Percentiles rank a stretch among this genome's conserved stretches.
phyloP scores from a whole-genome alignment of 140 eudicot species.

The Artemisia princeps region DNA sequence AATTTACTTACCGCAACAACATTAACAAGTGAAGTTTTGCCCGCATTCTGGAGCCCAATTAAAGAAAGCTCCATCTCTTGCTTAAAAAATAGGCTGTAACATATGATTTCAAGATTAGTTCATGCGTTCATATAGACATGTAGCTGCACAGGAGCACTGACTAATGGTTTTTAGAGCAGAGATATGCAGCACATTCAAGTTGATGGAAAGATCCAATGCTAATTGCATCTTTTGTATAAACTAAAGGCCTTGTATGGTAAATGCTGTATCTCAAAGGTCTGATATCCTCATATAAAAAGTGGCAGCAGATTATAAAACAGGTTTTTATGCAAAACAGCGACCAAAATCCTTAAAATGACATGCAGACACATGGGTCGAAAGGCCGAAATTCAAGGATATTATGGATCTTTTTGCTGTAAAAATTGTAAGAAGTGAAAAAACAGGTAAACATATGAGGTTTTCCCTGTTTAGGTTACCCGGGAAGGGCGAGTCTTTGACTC shows the following conservation, averaged over 20 bases:
- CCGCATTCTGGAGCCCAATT: slow-evolving; percentile 87
- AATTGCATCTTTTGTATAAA: not conserved
- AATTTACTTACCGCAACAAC: slow-evolving; percentile 62
- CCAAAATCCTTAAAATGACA: not conserved
- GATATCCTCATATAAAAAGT: too few relatives aligned
- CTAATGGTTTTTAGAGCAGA: not conserved
- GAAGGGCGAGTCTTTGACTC: too few relatives aligned
- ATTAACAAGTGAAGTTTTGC: slow-evolving; percentile 86
- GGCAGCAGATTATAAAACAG: too few relatives aligned
- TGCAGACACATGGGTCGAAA: not conserved
- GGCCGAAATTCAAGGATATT: not conserved
- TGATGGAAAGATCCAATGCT: not conserved
- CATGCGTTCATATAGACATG: not conserved
- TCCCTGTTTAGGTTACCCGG: too few relatives aligned
- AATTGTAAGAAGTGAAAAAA: not conserved
- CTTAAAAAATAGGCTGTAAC: slow-evolving; percentile 73
- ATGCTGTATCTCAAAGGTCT: too few relatives aligned
- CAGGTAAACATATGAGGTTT: not conserved
- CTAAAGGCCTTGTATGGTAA: not conserved
- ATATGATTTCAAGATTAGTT: slow-evolving; percentile 19
- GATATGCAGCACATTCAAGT: not conserved
- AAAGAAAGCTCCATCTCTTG: slow-evolving; percentile 93
- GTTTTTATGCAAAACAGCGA: too few relatives aligned
- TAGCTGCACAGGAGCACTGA: not conserved
- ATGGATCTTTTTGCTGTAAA: not conserved